A percentile compares a stretch with the other conserved stretches of the same genome.
Conservation (phyloP, 1,284 basidiomycete genomes). For the Trichosporon inkin region DNA sequence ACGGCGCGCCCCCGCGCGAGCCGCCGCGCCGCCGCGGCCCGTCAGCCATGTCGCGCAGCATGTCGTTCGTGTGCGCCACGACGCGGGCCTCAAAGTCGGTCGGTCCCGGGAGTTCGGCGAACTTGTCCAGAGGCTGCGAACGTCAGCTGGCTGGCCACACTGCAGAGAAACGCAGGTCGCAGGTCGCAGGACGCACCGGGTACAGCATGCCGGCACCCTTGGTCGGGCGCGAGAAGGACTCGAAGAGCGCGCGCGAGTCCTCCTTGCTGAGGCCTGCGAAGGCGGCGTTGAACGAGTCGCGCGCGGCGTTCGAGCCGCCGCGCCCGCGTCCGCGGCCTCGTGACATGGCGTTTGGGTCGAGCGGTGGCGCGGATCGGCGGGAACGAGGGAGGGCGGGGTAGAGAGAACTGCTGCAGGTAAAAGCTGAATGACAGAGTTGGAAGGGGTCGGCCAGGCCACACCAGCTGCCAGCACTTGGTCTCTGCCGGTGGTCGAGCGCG, state of each 20-base stretch:
- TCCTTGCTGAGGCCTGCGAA: conserved; percentile 27
- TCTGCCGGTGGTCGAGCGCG: background rate
- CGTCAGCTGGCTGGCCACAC: background rate
- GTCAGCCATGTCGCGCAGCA: conserved; percentile 25
- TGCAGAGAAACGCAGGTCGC: background rate
- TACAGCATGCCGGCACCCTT: conserved; percentile 41
- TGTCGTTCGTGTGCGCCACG: conserved; percentile 24
- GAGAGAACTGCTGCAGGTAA: no score
- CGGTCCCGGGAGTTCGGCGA: conserved; percentile 29
- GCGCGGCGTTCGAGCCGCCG: conserved; percentile 18
- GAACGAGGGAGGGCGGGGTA: background rate
- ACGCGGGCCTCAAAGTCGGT: conserved; percentile 27
- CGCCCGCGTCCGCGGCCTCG: conserved; percentile 23
- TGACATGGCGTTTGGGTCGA: conserved; percentile 1
- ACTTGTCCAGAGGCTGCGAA: conserved; percentile 32
- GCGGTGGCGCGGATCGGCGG: background rate
- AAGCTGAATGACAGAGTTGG: background rate
- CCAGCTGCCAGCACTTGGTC: conserved; percentile 7
- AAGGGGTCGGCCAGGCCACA: background rate
- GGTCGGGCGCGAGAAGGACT: conserved; percentile 25
- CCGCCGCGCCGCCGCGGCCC: conserved; percentile 16
- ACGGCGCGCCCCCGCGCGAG: conserved; percentile 26
- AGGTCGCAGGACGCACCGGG: conserved; percentile 38
- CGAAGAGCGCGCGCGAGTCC: conserved; percentile 22
- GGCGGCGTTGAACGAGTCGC: conserved; percentile 25